These are phyloP conservation scores for Yamadazyma paraphyllophila DNA, from an alignment of 805 yeast species.

Conservation along the genomic window DNA sequence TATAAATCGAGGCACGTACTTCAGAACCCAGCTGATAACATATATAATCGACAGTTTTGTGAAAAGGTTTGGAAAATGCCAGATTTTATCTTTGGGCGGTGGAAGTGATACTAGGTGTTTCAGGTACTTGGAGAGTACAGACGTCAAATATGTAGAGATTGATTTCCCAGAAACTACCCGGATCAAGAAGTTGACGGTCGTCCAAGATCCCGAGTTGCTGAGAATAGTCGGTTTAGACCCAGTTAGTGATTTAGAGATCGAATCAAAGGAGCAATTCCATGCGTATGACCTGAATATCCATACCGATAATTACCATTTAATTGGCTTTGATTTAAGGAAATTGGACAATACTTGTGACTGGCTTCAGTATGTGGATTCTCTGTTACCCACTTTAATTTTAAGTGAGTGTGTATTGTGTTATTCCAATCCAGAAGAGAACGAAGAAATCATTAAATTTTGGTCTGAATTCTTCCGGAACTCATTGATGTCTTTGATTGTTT, in stretches of 20 bases:
- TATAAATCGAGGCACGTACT: conserved; percentile 69
- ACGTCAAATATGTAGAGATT: conserved; percentile 52
- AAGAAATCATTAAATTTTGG: conserved; percentile 45
- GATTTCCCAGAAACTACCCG: conserved; percentile 59
- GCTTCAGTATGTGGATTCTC: conserved; percentile 22
- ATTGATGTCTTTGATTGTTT: conserved; percentile 42
- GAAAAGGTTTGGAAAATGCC: conserved; percentile 29
- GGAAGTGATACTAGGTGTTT: conserved; percentile 78
- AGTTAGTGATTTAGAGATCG: conserved; percentile 6
- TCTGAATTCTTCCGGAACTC: conserved; percentile 17
- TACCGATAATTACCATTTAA: conserved; percentile 47
- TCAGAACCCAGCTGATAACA: conserved; percentile 57
- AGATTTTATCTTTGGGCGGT: conserved; percentile 72
- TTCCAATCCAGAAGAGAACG: conserved; percentile 50
- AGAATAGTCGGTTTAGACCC: conserved; percentile 17
- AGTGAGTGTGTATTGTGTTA: conserved; percentile 81
- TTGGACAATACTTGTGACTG: conserved; percentile 13
- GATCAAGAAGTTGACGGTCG: conserved; percentile 51
- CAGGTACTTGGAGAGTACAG: conserved; percentile 35
- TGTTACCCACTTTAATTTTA: conserved; percentile 57
- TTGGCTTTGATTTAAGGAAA: conserved; percentile 54
- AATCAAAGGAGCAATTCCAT: conserved; percentile 23
- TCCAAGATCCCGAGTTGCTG: conserved; percentile 25
- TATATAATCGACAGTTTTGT: conserved; percentile 43
- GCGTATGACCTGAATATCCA: conserved; percentile 28